Evolutionary conservation across 2,329 filamentous ascomycete genomes (phyloP), one percentile per base, ranked within the genome.

Genomic region (Magnaporthiopsis rhizophila): DNA sequence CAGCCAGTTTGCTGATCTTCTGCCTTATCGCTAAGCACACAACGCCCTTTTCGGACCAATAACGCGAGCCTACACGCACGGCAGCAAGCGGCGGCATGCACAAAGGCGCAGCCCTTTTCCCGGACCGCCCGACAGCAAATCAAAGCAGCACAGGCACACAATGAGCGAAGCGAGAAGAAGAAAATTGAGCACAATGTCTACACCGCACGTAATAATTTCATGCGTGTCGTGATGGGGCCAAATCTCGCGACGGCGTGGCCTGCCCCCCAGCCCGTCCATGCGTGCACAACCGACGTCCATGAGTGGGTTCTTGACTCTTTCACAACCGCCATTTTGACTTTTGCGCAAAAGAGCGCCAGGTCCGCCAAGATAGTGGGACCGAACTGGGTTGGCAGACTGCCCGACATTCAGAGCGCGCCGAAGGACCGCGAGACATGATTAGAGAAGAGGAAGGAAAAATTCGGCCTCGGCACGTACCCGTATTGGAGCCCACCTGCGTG

Each of bases 141-240:
- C 45, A 53, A 60, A 60, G 58, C 58, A 30, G 58, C 58, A 60
- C 26, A 15, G 58, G n/a, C 24, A 21, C 30, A 12, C 24, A 36
- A 60, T 38, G 30, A 60, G 58, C 58, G 30, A 36, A 36, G 58
- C 36, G 58, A 60, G n/a, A 60, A 28, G 11, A 60, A 60, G 45
- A 53, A 21, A 24, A 24, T 11, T 24, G 45, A 53, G 18, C 45
- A 53, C 45, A 53, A 53, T 53, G n/a, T 24, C 45, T 53, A 53
- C 45, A 53, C 45, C n/a, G 45, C 13, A 53, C 45, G 11, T 15
- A 60, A 60, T 60, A 24, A 60, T n/a, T n/a, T 60, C 58, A 60
- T 60, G 58, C 58, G 58, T 60, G 58, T 60, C 58, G 36, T 60
- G 58, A 32, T 60, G 58, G 58, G 58, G 32, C 26, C 58, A 36